Evolutionary conservation across 768 basidiomycete genomes (phyloP).

Genomic region (Pholiota microspora): DNA sequence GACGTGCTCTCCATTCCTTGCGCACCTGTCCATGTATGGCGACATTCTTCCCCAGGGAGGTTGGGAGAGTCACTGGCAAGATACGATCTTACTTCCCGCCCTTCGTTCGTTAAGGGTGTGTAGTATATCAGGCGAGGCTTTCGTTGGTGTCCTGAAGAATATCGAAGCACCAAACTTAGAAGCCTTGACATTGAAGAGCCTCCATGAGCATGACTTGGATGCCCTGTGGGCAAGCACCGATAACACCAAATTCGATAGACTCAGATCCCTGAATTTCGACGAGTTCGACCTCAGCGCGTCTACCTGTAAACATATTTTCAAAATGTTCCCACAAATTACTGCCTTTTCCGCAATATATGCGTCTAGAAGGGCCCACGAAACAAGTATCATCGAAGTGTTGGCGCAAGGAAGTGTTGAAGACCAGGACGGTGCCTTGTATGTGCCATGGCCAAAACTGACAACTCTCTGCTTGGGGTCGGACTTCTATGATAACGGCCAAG

Average conservation of each 20-base stretch:
- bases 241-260: conserved; percentile 27
- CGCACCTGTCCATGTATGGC: conserved; percentile 43
- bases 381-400: conserved; percentile 27
- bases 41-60: conserved; percentile 30
- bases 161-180: conserved; percentile 38
- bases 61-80: conserved; percentile 25
- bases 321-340: conserved; percentile 31
- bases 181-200: conserved; percentile 40
- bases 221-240: conserved; percentile 26
- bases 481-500: conserved; percentile 22
- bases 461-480: conserved; percentile 31
- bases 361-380: conserved; percentile 13
- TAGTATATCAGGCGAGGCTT: conserved; percentile 33
- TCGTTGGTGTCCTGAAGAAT: conserved; percentile 35
- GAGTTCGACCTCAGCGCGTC: conserved; percentile 38
- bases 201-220: conserved; percentile 41
- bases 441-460: conserved; percentile 35
- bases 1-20: conserved; percentile 29
- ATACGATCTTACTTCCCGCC: conserved; percentile 29
- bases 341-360: conserved; percentile 28
- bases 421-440: background rate
- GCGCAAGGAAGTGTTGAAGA: conserved; percentile 15
- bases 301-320: conserved; percentile 28
- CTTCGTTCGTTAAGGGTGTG: conserved; percentile 42
- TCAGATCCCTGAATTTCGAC: conserved; percentile 36